A percentile compares a stretch with the other conserved stretches of the same genome.
Conservation (phyloP, 768 basidiomycete genomes). For the Termitomyces sp. region DNA sequence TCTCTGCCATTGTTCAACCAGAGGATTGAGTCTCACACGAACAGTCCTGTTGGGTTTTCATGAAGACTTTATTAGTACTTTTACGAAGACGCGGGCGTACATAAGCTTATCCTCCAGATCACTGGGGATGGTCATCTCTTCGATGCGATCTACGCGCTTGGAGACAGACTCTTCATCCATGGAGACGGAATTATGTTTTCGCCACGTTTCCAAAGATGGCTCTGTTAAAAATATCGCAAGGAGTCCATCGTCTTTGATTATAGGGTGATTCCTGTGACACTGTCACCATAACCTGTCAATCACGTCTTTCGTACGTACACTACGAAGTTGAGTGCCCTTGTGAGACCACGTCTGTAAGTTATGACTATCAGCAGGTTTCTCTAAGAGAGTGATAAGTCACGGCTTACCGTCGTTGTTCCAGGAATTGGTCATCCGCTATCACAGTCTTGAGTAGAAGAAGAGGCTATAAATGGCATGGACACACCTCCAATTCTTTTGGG, state of each 20-base stretch:
- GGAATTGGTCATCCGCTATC: constrained; percentile 79
- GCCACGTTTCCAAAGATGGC: constrained; percentile 81
- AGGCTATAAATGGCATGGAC: constrained; percentile 22
- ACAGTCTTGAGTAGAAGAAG: constrained; percentile 1
- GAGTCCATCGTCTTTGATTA: constrained; percentile 83
- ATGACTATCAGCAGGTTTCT: neutral
- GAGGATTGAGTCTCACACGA: constrained; percentile 63
- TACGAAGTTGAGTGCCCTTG: constrained; percentile 73
- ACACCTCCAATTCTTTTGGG: constrained; percentile 89
- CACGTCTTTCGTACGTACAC: constrained; percentile 39
- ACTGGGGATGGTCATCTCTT: constrained; percentile 90
- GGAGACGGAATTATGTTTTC: constrained; percentile 69
- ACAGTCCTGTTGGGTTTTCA: constrained; percentile 44
- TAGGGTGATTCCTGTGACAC: constrained; percentile 75
- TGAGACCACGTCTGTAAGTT: constrained; percentile 62
- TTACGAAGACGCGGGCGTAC: constrained; percentile 29
- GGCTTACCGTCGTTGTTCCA: constrained; percentile 79
- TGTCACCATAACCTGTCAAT: neutral
- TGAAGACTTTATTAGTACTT: constrained; percentile 1
- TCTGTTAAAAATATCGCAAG: constrained; percentile 79
- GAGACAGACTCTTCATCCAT: constrained; percentile 85
- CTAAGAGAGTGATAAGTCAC: neutral
- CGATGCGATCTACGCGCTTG: constrained; percentile 71
- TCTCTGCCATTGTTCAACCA: constrained; percentile 91
- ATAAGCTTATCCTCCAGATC: constrained; percentile 88